Base-by-base conservation (phyloP, 805 yeast species). In the Phaffomyces opuntiae region DNA sequence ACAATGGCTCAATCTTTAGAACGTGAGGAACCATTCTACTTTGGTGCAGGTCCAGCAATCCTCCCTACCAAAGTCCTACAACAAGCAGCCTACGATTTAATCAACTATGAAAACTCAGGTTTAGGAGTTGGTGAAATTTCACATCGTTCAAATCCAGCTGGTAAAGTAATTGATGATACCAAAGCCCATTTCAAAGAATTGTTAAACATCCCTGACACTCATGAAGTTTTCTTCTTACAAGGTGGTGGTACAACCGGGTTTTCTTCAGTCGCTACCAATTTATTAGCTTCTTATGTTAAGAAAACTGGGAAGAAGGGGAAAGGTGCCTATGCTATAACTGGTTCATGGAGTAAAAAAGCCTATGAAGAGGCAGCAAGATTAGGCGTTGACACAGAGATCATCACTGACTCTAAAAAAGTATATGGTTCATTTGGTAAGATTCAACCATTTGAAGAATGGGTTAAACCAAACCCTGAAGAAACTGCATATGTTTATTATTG, bases 11-110 rank as follows among this genome's bases (percentile, higher is more conserved):
- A 38, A 35, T 40, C 74, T 12, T 65, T 81, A 44, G 74, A 77
- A 40, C 78, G 91, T 70, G 81, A 74, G 63, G 81, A 81, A 59
- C 88, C 89, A 46, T 70, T 78, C 59, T 87, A 93, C 63, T 93
- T 88, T 59, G 99, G 98, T 47, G 98, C 99, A n/a, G 99, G 99
- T 13, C 99, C 99, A 41, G 99, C 99, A 1, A 75, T 82, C 43
- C 73, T 93, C 38, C 97, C 98, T 32, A 80, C 91, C 4, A 60
- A 66, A 5, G 98, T 91, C 2, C 74, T 93, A 45, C 83, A 87
- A 66, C 83, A 87, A 67, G 96, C 97, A 6, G 95, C 97, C 2
- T 62, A 64, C 31, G 98, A 93, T 62, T 71, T 93, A 52, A 62
- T 93, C 50, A 78, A 81, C 58, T 93, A 78, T 66, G 70, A 84